Evolutionary conservation across 148 eudicot species (phyloP), one percentile per base, ranked within the genome.

Genomic region (Agrostemma githago): DNA sequence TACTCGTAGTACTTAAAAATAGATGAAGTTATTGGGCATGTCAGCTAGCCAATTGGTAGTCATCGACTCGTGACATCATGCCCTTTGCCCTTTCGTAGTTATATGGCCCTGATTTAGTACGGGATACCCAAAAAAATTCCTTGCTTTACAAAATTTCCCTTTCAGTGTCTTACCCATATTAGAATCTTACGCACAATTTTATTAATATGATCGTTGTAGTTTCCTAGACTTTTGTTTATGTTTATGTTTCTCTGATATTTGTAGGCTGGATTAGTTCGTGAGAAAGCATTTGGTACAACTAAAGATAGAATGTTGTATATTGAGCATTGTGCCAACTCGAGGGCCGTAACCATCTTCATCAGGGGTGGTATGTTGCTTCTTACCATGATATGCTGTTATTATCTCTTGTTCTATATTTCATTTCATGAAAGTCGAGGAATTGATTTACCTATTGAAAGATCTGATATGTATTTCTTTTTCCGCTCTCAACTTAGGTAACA

Each of bases 201-300:
- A 26, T 26, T 26, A 26, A 26, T 26, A 26, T 26, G 34, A 26
- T 26, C 34, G 34, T 48, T 48, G 53, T 12, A 8, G 12, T 7
- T 48, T 48, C 53, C 7, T 48, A 8, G 53, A 12, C 53, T 8
- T 48, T 48, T 48, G 11, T 3, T 8, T 48, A 48, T 48, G 53
- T 48, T 48, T 48, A 85, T 26, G 34, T 26, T 26, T 26, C 42
- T 56, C 20, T 60, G 20, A 51, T 60, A 19, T 75, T 5, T 21
- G 37, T 80, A 94, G 98, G 97, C 98, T 85, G 98, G 98, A 74
- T 82, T 94, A 86, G 98, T 93, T 78, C 85, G 98, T 57, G 98
- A 94, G 82, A 94, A 91, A 80, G 80, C 96, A 40, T 94, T 91
- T 81, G 98, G 98, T 44, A 94, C 97, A 59, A 94, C 98, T 39